These are phyloP conservation scores for Penicillium lividum DNA, from an alignment of 495 filamentous ascomycete genomes.

Conservation along the genomic window DNA sequence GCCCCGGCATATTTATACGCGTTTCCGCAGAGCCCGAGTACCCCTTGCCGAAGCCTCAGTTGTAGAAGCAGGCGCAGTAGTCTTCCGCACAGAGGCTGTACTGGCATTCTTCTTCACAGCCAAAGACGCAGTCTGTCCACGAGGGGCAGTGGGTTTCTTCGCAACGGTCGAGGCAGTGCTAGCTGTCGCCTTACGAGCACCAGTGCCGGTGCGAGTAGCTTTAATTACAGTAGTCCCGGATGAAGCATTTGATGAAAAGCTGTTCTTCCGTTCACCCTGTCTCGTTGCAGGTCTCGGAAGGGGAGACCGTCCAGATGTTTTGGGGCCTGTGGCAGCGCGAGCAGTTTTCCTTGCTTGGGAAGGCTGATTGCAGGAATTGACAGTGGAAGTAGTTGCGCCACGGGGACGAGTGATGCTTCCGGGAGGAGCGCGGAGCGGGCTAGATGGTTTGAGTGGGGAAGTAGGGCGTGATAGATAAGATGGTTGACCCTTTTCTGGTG, in stretches of 20 bases:
- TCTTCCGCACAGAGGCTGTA: constrained; percentile 36
- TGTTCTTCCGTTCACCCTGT: constrained; percentile 47
- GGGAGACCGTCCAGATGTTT: constrained; percentile 32
- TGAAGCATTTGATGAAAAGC: constrained; percentile 47
- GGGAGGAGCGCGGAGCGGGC: constrained; percentile 50
- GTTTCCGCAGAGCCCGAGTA: constrained; percentile 50
- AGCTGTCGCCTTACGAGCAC: constrained; percentile 48
- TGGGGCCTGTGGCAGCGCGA: constrained; percentile 33
- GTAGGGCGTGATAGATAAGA: constrained; percentile 53
- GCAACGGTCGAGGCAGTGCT: constrained; percentile 46
- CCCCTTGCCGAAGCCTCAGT: constrained; percentile 37
- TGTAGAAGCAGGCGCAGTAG: constrained; percentile 33
- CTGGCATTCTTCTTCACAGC: constrained; percentile 38
- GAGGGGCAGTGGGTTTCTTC: constrained; percentile 44
- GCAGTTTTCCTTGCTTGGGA: constrained; percentile 37
- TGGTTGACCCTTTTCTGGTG: constrained; percentile 46
- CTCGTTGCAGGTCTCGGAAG: constrained; percentile 42
- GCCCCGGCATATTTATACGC: constrained; percentile 28
- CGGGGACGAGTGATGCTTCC: constrained; percentile 26
- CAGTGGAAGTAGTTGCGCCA: constrained; percentile 36
- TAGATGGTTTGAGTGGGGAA: constrained; percentile 55
- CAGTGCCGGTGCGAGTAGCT: constrained; percentile 46
- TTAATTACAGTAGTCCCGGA: constrained; percentile 63
- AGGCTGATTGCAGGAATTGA: constrained; percentile 25
- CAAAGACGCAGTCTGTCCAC: constrained; percentile 35